Conservation (phyloP, 306 rosid species). For the Quercus suber region DNA sequence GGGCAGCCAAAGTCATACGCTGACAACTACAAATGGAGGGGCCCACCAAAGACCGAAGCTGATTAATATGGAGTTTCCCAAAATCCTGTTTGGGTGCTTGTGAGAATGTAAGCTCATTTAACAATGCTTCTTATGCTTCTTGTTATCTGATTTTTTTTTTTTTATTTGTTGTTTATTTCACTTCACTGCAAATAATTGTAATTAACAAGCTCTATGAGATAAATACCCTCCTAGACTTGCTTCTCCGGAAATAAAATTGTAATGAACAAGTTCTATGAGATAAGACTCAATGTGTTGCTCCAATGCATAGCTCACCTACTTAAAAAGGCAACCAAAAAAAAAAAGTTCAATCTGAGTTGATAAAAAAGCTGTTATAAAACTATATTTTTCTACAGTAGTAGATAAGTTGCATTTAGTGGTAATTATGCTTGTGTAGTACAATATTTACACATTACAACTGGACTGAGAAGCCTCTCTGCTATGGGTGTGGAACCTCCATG, state of each 20-base stretch:
- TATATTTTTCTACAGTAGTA: neutral
- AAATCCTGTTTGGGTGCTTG: neutral
- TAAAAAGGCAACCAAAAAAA: no score
- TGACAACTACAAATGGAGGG: slow-evolving; percentile 43
- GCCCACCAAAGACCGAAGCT: slow-evolving; percentile 15
- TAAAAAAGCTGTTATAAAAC: slow-evolving; percentile 9
- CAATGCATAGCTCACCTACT: no score
- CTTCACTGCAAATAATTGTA: neutral
- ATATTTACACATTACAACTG: slow-evolving; percentile 37
- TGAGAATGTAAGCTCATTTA: neutral
- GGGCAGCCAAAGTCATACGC: slow-evolving; percentile 31
- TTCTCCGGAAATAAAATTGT: no score
- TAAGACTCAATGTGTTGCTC: no score
- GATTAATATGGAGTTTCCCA: neutral
- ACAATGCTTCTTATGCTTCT: neutral
- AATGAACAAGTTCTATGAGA: no score
- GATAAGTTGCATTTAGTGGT: neutral
- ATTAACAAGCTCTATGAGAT: neutral
- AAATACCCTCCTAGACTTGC: neutral
- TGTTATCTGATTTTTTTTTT: neutral
- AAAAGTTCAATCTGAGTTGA: neutral
- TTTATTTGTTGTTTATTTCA: neutral
- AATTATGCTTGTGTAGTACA: neutral
- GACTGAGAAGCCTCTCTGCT: slow-evolving; percentile 48
- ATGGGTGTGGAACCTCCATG: slow-evolving; percentile 84